Evolutionary conservation across 2,329 filamentous ascomycete genomes (phyloP), one percentile per base, ranked within the genome.

Genomic region (Fusarium cyanostomum): DNA sequence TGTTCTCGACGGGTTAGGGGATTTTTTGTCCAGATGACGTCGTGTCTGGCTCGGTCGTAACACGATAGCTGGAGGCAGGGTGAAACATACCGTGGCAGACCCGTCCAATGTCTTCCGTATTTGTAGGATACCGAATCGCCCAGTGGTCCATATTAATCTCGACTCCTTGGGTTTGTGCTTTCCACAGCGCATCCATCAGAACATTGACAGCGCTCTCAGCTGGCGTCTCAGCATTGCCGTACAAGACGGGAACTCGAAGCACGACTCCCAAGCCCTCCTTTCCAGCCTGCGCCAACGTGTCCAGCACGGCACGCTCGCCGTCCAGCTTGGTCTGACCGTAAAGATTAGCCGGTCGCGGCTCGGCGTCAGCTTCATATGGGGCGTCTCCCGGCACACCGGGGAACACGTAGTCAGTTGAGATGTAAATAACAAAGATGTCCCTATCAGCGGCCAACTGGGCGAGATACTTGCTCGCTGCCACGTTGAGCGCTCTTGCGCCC

Each of bases 321-420:
- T 87, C 85, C 4, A 86, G 75, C 74, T 88, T 88, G 12, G 84
- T 87, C 72, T 86, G 80, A 7, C 85, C 85, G 66, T 88, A 97
- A 58, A 94, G 76, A 71, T 97, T 97, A 3, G 92, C 87, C 10
- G 93, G 92, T 2, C 80, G 80, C 0, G 92, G 86, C 9, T 79
- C 71, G 2, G 88, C 84, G 58, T 87, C 82, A 1, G 83, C 80
- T 68, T 89, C 86, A 75, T 97, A 97, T 0, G 93, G 94, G 6
- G 93, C 93, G 52, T 96, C 90, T n/a, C 93, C 92, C 2, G 83
- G 84, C 33, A 79, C 81, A 13, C 91, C 91, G 0, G 89, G 80
- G 73, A 94, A 94, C 46, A 94, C 90, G 71, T 94, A 94, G 76
- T 94, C 91, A 43, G 91, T 94, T 8, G 90, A 92, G 68, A 94